Evolutionary conservation across 1,284 basidiomycete genomes (phyloP), one percentile per base, ranked within the genome.

Genomic region (Sporisorium reilianum): DNA sequence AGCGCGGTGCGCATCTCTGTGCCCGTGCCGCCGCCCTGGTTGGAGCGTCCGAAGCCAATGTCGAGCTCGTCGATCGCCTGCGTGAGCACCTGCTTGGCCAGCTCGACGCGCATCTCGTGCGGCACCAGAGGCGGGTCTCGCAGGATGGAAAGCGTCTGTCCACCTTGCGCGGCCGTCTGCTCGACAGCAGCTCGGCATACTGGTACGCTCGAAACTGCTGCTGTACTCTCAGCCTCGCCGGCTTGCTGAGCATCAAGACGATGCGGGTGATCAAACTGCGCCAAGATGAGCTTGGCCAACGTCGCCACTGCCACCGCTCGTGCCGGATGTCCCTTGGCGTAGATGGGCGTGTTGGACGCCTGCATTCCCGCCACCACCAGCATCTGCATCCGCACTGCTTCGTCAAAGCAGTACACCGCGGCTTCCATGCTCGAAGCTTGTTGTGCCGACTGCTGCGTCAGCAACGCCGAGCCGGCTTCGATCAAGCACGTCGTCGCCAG

Each of bases 231-330:
- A n/a, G 4, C 40, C 2, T 34, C 44, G 22, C n/a, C 25, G 6
- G 36, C 34, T 36, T 32, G 59, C 16, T 50, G 60, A 26, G 52
- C 40, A n/a, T 50, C 49, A 10, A 45, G 40, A 45, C 58, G 60
- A 1, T 58, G 58, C 9, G 58, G 49, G 22, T 69, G 48, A 28
- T 68, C 18, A 80, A 92, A 91, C 77, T 93, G 92, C 0, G 92
- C 90, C 0, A 89, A 88, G 7, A 94, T 87, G 3, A 95, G 86
- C 84, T 94, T 94, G 0, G 92, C 93, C 18, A 93, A 87, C 80
- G 95, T 93, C 2, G 91, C 90, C 7, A 92, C 86, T 5, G 91
- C 89, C 38, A 97, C 85, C 0, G 89, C 93, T 5, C 92, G 88
- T 0, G 91, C 88, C 0, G 95, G 94, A 84, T 97, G 94, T 3